Evolutionary conservation across 1,284 basidiomycete species (phyloP), one percentile per base, ranked within the genome.

Genomic region (Trichosporon coremiiforme): DNA sequence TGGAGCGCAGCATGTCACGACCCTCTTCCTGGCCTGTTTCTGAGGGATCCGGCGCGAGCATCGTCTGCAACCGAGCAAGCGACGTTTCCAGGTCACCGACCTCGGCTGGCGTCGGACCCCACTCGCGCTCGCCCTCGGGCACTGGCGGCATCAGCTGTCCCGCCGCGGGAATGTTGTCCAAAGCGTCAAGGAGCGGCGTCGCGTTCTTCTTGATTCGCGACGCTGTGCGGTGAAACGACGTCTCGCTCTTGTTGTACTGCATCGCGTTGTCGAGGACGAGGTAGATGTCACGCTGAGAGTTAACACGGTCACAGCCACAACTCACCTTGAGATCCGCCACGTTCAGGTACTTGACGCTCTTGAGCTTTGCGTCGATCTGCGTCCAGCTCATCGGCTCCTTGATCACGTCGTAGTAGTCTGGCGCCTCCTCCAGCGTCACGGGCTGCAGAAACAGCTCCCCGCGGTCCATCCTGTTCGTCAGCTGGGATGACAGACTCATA

Each of bases 341-440:
- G 76, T 91, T 89, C 82, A 89, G 88, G 82, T 99, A 99, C 71
- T 88, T 86, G 69, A 92, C 90, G 60, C 86, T 85, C 66, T 94
- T 90, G 35, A 99, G 82, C 81, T 92, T 95, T 13, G 85, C 83
- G 35, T 92, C 89, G 72, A 99, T 97, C 53, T 85, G 86, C 20
- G 86, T 85, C 93, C 95, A 98, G 74, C 90, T 90, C 88, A 95
- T 95, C 0, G 95, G 94, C 25, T 91, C 87, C 78, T 92, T 93
- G 72, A 98, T 91, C 73, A 97, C 91, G 68, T 93, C 90, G 72
- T 90, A 89, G 81, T 98, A 98, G 78, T 93, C 92, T 0, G 93
- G 90, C 5, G 95, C 72, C 50, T 93, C 90, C 0, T 81, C 81
- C 67, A 86, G 88, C 33, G 88, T 91, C n/a, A 97, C 94, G 0